Evolutionary conservation across 768 basidiomycete species (phyloP), one percentile per base, ranked within the genome.

Genomic region (Lactarius indigo): DNA sequence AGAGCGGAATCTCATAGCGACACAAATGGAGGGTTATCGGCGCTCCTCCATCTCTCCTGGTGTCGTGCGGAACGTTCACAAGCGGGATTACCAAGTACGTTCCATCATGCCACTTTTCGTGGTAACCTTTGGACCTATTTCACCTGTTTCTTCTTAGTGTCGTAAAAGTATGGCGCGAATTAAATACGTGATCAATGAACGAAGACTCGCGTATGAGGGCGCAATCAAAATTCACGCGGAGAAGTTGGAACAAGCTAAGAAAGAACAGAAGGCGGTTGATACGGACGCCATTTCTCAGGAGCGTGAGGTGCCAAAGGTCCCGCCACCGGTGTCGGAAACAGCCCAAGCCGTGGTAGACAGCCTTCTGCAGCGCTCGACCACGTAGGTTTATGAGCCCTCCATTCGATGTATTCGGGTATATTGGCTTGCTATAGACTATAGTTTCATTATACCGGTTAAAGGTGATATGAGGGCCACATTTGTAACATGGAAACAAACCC

Each of bases 161-260:
- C 90, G 91, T 26, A 96, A 95, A 81, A 89, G 92, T 23, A 96
- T 97, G 94, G 94, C 92, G n/a, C 87, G 93, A 23, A 94, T 98
- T 76, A 98, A 98, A 76, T 87, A 85, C 65, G 87, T 98, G 26
- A 80, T 98, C 58, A 94, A 94, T 73, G 96, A 98, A 74, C 88
- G 97, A 41, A 84, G 95, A 55, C 75, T 93, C 28, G 93, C 92
- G 10, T 91, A 94, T 68, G 85, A 91, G 68, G 85, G 89, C 13
- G 92, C 92, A 10, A 66, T 74, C 41, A 66, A 74, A 62, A 73
- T 75, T 33, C 66, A 72, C 56, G 66, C 70, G 55, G 68, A 72
- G 63, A 64, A 73, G 63, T 56, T 62, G 35, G 37, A 31, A 26
- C 58, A 37, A 23, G 42, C 41, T n/a, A 59, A 68, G 63, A 62